Evolutionary conservation across 768 basidiomycete genomes (phyloP).

Genomic region (Tulasnella sp.): DNA sequence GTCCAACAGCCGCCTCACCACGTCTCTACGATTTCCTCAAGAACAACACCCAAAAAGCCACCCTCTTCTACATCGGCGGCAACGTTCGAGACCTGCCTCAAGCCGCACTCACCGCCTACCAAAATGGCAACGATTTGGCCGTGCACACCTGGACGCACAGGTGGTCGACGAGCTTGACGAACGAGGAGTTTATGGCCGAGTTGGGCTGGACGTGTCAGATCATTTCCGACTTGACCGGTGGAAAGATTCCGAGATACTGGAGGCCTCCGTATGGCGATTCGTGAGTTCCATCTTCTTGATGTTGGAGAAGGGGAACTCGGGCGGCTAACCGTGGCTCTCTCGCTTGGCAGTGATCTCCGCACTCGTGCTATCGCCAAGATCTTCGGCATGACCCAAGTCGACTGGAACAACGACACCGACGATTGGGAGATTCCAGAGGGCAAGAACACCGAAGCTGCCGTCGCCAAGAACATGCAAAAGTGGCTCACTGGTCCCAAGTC

Average conservation of each 20-base stretch:
- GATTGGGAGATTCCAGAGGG: slow-evolving; percentile 27
- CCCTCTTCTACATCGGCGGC: slow-evolving; percentile 84
- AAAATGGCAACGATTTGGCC: slow-evolving; percentile 31
- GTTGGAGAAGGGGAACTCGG: neutral
- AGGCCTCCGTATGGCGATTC: slow-evolving; percentile 68
- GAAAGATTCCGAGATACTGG: slow-evolving; percentile 69
- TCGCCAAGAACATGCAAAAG: slow-evolving; percentile 43
- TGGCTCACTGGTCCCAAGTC: slow-evolving; percentile 54
- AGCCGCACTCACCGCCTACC: slow-evolving; percentile 48
- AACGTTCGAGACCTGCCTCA: slow-evolving; percentile 65
- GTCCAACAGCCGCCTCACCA: slow-evolving; percentile 45
- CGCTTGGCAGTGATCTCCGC: slow-evolving; percentile 39
- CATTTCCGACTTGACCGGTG: slow-evolving; percentile 67
- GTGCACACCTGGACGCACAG: slow-evolving; percentile 48
- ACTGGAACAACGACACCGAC: slow-evolving; percentile 74
- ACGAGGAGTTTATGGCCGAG: slow-evolving; percentile 53
- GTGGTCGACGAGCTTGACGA: slow-evolving; percentile 58
- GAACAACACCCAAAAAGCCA: slow-evolving; percentile 55
- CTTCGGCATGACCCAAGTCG: slow-evolving; percentile 73
- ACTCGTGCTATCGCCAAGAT: slow-evolving; percentile 80
- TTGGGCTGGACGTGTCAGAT: slow-evolving; percentile 76
- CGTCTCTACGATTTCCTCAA: slow-evolving; percentile 58
- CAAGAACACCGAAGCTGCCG: slow-evolving; percentile 40
- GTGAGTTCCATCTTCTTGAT: neutral
- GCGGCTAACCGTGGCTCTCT: neutral